Percentiles rank a stretch among this genome's conserved stretches.
Evolutionary conservation across 768 basidiomycete genomes (phyloP).

Genomic region (Boletus pseudopeckii): DNA sequence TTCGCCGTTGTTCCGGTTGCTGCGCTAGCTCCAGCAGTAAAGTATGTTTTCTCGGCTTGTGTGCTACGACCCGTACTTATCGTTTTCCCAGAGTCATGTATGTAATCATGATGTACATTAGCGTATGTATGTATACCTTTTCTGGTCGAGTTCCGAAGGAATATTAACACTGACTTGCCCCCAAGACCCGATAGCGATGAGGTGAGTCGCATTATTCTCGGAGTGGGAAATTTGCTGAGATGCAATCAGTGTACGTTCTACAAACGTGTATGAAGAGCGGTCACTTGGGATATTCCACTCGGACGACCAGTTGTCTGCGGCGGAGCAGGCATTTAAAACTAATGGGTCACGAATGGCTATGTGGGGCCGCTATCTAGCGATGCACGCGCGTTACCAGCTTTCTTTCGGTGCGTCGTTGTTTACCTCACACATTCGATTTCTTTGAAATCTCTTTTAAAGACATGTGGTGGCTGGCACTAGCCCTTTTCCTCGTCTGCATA

Average conservation of each 20-base stretch:
- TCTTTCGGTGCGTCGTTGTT: slow-evolving; percentile 66
- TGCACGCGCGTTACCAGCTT: slow-evolving; percentile 84
- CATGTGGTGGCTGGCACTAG: slow-evolving; percentile 92
- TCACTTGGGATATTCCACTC: slow-evolving; percentile 76
- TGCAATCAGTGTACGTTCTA: slow-evolving; percentile 71
- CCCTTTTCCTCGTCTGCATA: slow-evolving; percentile 87
- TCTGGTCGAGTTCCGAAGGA: background rate
- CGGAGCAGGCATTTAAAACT: slow-evolving; percentile 41
- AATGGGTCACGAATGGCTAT: slow-evolving; percentile 53
- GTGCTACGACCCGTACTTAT: background rate
- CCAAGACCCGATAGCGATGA: slow-evolving; percentile 77
- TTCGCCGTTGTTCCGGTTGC: slow-evolving; percentile 74
- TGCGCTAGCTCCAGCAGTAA: slow-evolving; percentile 82
- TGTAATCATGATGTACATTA: slow-evolving; percentile 93
- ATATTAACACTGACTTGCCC: slow-evolving; percentile 1
- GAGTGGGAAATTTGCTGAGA: background rate
- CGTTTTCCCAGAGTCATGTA: slow-evolving; percentile 62
- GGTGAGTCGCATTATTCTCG: slow-evolving; percentile 36
- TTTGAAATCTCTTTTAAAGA: slow-evolving; percentile 45
- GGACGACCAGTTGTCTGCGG: slow-evolving; percentile 47
- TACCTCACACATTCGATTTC: background rate
- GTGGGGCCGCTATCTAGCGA: slow-evolving; percentile 74
- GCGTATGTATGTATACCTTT: slow-evolving; percentile 56
- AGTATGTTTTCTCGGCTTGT: slow-evolving; percentile 45
- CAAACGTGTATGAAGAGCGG: slow-evolving; percentile 91